A percentile compares a stretch with the other conserved stretches of the same genome.
Evolutionary conservation across 176 grass and related monocot genomes (phyloP).

Genomic region (Pontederia crassipes): DNA sequence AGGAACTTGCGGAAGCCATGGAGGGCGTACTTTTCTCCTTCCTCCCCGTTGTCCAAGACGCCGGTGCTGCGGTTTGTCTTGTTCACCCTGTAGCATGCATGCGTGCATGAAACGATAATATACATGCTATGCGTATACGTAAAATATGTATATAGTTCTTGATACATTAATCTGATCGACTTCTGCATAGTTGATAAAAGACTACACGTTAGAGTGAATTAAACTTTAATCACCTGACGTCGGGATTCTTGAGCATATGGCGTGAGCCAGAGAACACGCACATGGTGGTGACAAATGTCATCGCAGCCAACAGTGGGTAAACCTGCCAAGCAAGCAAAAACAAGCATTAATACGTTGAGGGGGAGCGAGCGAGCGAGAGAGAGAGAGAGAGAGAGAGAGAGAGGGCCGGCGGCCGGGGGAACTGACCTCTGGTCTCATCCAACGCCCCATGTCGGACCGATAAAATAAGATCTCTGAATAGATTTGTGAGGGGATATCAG

Average conservation of each 20-base stretch:
- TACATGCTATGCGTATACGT: no score
- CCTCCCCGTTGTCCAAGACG: constrained; percentile 12
- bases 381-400: not conserved
- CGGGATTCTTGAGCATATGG: constrained; percentile 18
- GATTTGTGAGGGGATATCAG: no score
- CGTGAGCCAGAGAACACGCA: constrained; percentile 4
- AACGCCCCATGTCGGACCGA: constrained; percentile 3
- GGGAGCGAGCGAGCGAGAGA: not conserved
- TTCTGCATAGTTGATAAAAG: no score
- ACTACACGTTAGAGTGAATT: no score
- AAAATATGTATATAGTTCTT: no score
- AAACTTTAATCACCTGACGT: constrained; percentile 22
- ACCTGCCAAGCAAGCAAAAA: not conserved
- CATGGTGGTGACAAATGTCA: constrained; percentile 1
- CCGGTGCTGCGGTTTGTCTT: constrained; percentile 4
- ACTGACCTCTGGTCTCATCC: constrained; percentile 13
- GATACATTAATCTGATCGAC: no score
- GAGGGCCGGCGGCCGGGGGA: no score
- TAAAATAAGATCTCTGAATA: no score
- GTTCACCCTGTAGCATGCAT: constrained; percentile 4
- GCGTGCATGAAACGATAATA: no score
- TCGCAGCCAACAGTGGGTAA: constrained; percentile 20
- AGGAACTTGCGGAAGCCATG: constrained; percentile 15
- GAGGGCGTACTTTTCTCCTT: constrained; percentile 16
- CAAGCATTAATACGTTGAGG: not conserved